Conservation (phyloP, 345 rosid species). For the Bruguiera parviflora region DNA sequence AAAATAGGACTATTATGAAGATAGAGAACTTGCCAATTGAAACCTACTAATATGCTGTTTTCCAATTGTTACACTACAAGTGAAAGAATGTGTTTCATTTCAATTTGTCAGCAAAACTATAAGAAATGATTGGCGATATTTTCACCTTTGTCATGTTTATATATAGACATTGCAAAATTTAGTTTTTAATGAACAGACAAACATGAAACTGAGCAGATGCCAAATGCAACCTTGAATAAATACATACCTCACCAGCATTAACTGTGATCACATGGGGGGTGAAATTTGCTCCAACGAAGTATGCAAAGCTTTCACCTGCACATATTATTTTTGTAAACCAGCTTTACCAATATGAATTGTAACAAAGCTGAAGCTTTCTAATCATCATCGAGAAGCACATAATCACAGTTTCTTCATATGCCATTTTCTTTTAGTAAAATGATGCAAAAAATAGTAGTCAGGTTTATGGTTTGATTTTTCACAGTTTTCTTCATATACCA, state of each 20-base stretch:
- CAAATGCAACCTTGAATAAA: neutral
- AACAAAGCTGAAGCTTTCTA: conserved; percentile 2
- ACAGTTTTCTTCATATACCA: neutral
- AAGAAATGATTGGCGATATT: neutral
- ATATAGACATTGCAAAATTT: neutral
- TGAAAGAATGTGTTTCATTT: neutral
- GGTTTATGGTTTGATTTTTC: no score
- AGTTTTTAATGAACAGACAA: neutral
- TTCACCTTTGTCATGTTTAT: neutral
- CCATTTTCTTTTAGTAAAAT: no score
- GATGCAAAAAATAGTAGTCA: no score
- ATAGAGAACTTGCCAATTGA: no score
- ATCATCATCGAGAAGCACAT: conserved; percentile 3
- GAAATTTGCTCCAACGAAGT: conserved; percentile 65
- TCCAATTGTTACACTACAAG: neutral
- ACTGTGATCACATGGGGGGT: conserved; percentile 83
- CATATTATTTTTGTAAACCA: conserved; percentile 15
- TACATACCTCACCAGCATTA: conserved; percentile 83
- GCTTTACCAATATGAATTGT: neutral
- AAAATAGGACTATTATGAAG: no score
- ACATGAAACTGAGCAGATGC: neutral
- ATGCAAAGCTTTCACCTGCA: conserved; percentile 51
- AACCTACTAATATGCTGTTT: neutral
- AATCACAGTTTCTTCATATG: neutral
- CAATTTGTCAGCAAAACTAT: neutral